Evolutionary conservation across 1,139 yeast genomes (phyloP), one percentile per base, ranked within the genome.

Genomic region (Meyerozyma smithsonii): DNA sequence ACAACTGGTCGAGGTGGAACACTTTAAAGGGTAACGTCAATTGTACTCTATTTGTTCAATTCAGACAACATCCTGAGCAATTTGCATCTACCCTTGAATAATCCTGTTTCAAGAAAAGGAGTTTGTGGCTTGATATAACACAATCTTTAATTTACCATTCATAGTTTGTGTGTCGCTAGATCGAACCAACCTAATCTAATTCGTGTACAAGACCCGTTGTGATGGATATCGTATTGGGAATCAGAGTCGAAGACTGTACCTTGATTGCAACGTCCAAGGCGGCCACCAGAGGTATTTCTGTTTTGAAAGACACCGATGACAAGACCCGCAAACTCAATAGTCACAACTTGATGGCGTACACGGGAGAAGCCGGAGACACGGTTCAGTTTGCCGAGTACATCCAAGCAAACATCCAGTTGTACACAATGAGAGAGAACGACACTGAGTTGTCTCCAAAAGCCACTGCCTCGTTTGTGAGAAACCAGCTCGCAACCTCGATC

Each of bases 321-420:
- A 92, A 92, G 66, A 90, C 97, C 10, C 69, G 94, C 48, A 66
- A 63, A 36, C 72, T 92, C 51, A 87, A 87, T 52, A 75, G 80
- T 37, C 94, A 85, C 58, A 78, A 87, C 44, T 71, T 90, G 51
- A 74, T 92, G 69, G 96, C 97, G 38, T 90, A 69, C 66, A 84
- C 96, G 4, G 99, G 99, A 42, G 98, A 92, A 61, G 77, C 97
- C 4, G 98, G 98, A 44, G 99, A 92, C 59, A 87, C 97, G 3
- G 90, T 86, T n/a, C 95, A 92, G 60, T 90, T 92, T 65, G 95
- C 96, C 34, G 97, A 92, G 58, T 87, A 82, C 58, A 78, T 89
- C 46, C 95, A 87, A 61, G 98, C 97, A 38, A 92, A 94, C 59
- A 79, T 89, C 50, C 95, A 87, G 62, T 74, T 92, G 47, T 84